phyloP scores from a whole-genome alignment of 169 alveolate genomes.

The Eimeria mitis region DNA sequence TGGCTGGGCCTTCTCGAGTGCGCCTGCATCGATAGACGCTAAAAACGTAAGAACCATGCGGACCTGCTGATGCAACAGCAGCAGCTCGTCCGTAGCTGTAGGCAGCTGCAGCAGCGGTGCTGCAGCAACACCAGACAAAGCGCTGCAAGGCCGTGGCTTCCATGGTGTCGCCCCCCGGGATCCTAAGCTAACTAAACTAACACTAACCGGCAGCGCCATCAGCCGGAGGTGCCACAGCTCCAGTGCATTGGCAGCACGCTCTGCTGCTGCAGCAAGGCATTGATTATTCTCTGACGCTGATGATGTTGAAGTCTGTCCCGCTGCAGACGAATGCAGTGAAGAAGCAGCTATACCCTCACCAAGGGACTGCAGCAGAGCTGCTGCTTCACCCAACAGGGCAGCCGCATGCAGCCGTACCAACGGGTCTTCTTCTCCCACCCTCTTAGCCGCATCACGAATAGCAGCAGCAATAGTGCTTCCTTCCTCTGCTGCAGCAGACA shows the following conservation, averaged over 20 bases:
- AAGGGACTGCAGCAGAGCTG: conserved; percentile 48
- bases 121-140: conserved; percentile 47
- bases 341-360: background rate
- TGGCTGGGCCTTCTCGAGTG: background rate
- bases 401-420: conserved; percentile 35
- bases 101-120: conserved; percentile 2
- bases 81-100: conserved; percentile 13
- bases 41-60: background rate
- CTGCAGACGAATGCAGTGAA: background rate
- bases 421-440: background rate
- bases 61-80: conserved; percentile 30
- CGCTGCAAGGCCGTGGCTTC: conserved; percentile 37
- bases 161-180: conserved; percentile 29
- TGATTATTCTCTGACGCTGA: background rate
- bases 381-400: conserved; percentile 42
- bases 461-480: background rate
- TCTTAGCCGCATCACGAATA: conserved; percentile 1
- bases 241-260: conserved; percentile 12
- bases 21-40: background rate
- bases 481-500: conserved; percentile 27
- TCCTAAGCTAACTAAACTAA: conserved; percentile 19
- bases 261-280: conserved; percentile 27
- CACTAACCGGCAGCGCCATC: conserved; percentile 19
- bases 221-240: conserved; percentile 36
- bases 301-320: background rate